Conservation (phyloP, 192 early-diverging fungal species). For the Coemansia umbellata region DNA sequence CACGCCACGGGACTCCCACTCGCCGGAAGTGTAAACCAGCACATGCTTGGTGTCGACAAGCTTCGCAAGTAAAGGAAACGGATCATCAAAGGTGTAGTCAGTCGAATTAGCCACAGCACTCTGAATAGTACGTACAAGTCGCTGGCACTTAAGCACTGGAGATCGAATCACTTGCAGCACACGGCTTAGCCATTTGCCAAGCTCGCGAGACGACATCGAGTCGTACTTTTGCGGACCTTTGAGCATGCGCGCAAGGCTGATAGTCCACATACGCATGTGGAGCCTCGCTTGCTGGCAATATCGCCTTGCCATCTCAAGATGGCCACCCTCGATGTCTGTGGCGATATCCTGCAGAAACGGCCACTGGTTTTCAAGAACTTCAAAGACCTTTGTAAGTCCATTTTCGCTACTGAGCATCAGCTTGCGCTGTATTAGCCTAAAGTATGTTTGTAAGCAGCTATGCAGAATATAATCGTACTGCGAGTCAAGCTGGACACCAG, state of each 20-base stretch:
- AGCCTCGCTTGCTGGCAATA: conserved; percentile 60
- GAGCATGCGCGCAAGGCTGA: conserved; percentile 25
- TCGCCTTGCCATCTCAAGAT: conserved; percentile 67
- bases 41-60: conserved; percentile 70
- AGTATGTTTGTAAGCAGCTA: conserved; percentile 71
- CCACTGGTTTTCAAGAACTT: conserved; percentile 81
- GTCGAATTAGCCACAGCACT: conserved; percentile 60
- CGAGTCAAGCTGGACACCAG: conserved; percentile 58
- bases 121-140: conserved; percentile 48
- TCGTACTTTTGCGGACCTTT: conserved; percentile 39
- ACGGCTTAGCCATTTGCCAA: conserved; percentile 39
- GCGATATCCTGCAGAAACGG: conserved; percentile 69
- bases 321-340: conserved; percentile 66
- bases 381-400: conserved; percentile 66
- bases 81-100: conserved; percentile 68
- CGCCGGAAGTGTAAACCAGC: conserved; percentile 63
- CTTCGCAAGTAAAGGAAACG: conserved; percentile 54
- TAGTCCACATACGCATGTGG: conserved; percentile 30
- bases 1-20: conserved; percentile 63
- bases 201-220: conserved; percentile 28
- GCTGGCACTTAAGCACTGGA: conserved; percentile 43
- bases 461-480: conserved; percentile 71
- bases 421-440: conserved; percentile 71
- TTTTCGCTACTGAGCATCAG: conserved; percentile 56
- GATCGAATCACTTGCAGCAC: conserved; percentile 44